Evolutionary conservation across 1,284 basidiomycete genomes (phyloP).

Genomic region (Serendipita sp.): DNA sequence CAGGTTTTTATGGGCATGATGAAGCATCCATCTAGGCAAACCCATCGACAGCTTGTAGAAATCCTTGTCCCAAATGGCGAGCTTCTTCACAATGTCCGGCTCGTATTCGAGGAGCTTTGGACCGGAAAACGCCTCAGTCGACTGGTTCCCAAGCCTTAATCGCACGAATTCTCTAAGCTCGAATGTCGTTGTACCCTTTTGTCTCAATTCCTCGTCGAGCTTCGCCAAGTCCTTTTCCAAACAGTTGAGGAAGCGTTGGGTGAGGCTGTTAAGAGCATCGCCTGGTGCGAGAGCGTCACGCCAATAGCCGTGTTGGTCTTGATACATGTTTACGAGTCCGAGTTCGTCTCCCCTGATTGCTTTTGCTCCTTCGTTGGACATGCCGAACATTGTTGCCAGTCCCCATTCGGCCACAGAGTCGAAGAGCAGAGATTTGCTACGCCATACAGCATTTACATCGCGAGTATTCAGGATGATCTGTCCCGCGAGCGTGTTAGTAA

Average conservation of each 20-base stretch:
- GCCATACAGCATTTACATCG: background rate
- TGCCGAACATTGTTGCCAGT: background rate
- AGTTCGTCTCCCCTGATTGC: background rate
- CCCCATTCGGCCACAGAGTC: background rate
- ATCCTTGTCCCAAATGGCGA: background rate
- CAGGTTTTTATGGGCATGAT: background rate
- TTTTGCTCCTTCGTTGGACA: background rate
- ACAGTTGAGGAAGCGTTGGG: background rate
- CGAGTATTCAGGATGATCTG: background rate
- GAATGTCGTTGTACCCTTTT: background rate
- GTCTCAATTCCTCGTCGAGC: background rate
- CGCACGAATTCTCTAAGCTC: background rate
- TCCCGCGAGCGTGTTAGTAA: background rate
- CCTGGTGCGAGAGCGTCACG: background rate
- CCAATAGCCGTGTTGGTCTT: slow-evolving; percentile 1
- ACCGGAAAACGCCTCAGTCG: background rate
- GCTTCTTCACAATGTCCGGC: background rate
- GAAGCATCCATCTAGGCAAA: background rate
- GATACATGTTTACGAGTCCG: background rate
- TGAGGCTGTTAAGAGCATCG: background rate
- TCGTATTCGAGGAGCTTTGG: background rate
- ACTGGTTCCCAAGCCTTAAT: background rate
- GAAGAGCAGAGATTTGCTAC: background rate
- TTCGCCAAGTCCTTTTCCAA: background rate
- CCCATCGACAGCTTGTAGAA: background rate